Conservation (phyloP, 2,329 filamentous ascomycete species). For the Claviceps paspali region DNA sequence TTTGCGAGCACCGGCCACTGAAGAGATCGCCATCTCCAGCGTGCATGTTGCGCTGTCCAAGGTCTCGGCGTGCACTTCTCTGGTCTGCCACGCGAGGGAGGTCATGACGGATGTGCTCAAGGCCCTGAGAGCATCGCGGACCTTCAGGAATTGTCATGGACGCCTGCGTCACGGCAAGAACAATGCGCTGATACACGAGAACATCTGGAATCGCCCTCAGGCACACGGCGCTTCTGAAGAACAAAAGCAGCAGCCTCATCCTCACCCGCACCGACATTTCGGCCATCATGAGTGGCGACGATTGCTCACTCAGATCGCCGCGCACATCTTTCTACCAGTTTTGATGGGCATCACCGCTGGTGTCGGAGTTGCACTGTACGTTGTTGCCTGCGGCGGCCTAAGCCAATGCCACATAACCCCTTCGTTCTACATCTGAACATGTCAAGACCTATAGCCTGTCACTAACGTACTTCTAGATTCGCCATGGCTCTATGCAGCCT, state of each 20-base stretch:
- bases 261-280: conserved; percentile 12
- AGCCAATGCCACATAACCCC: too few species aligned
- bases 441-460: too few species aligned
- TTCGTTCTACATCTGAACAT: too few species aligned
- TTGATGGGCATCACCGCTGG: conserved; percentile 55
- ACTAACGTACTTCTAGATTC: conserved; percentile 27
- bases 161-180: conserved; percentile 1
- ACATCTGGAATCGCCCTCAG: conserved; percentile 6
- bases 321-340: conserved; percentile 52
- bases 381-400: conserved; percentile 7
- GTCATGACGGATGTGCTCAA: conserved; percentile 15
- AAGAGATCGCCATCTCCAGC: conserved; percentile 38
- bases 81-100: conserved; percentile 34
- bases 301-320: conserved; percentile 38
- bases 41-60: conserved; percentile 23
- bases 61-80: conserved; percentile 24
- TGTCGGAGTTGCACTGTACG: conserved; percentile 48
- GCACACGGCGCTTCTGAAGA: conserved; percentile 5
- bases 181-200: conserved; percentile 2
- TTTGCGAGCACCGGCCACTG: conserved; percentile 40
- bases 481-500: conserved; percentile 50
- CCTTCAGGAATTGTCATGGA: conserved; percentile 11
- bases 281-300: conserved; percentile 23
- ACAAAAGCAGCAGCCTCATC: conserved; percentile 5
- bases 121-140: conserved; percentile 13